A percentile compares a stretch with the other conserved stretches of the same genome.
phyloP scores from a whole-genome alignment of 2,329 filamentous ascomycete species.

The Paecilomyces formosus region DNA sequence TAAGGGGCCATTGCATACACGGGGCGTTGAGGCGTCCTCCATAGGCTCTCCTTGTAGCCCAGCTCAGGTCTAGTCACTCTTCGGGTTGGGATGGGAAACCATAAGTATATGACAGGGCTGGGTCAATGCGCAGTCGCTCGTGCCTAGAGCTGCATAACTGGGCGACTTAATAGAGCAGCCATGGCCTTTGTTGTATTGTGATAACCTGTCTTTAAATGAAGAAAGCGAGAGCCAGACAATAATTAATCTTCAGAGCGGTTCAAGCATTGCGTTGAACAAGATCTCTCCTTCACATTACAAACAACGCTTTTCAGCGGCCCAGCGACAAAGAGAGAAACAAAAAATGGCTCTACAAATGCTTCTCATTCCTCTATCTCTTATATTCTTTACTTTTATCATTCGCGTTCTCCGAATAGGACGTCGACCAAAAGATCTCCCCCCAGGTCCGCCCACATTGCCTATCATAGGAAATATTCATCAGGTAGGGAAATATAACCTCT shows the following conservation, averaged over 20 bases:
- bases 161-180: too few relatives aligned
- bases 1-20: not conserved
- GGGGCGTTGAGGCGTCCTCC: not conserved
- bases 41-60: not conserved
- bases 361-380: not conserved
- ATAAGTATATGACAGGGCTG: too few relatives aligned
- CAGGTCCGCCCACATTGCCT: constrained; percentile 46
- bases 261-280: too few relatives aligned
- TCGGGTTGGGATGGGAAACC: not conserved
- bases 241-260: too few relatives aligned
- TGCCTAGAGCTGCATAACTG: too few relatives aligned
- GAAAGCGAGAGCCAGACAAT: too few relatives aligned
- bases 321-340: too few relatives aligned
- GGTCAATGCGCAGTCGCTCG: too few relatives aligned
- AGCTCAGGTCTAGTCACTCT: not conserved
- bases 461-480: constrained; percentile 46
- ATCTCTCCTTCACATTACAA: too few relatives aligned
- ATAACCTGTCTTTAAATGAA: too few relatives aligned
- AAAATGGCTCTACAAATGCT: not conserved
- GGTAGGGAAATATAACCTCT: not conserved
- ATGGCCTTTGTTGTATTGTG: too few relatives aligned
- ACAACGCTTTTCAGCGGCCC: too few relatives aligned
- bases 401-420: not conserved
- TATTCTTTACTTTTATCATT: not conserved
- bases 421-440: constrained; percentile 27